Base-by-base conservation (phyloP, 2,329 filamentous ascomycete genomes). In the Talaromyces islandicus region DNA sequence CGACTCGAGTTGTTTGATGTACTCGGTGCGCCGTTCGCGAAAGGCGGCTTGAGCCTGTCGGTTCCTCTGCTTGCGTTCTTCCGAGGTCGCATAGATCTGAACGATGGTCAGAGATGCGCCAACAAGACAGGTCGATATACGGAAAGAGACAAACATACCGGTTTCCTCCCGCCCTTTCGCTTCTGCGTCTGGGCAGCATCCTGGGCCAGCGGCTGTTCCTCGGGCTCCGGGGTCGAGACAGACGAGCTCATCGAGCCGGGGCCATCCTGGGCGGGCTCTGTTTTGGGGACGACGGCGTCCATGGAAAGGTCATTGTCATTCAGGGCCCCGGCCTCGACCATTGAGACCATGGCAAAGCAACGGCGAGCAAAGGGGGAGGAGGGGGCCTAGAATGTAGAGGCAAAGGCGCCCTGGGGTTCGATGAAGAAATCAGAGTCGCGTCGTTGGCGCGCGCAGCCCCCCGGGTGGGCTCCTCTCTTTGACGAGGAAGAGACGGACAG, bases 1-100 rank as follows among this genome's bases (percentile, higher is more conserved):
- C 68, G 93, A 91, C 78, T 99, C 94, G 27, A 99, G 85, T 76
- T 99, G 94, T 80, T 97, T 97, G 80, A 99, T 99, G 76, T 99
- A 99, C 80, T 99, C 94, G 59, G 93, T 97, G 61, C 94, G 88
- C 66, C 94, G 89, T 78, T 99, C 94, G 68, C 94, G 88, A 71
- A 99, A 99, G 60, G 94, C 94, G 59, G 94, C 94, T 78, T 99
- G 94, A 54, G 94, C 94, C 80, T 97, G 94, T 68, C 94, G 84
- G 73, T 99, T 99, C 66, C 94, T 87, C 78, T 97, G 94, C 80
- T 99, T 97, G 71, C 94, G 88, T 78, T 99, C 94, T 77, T 99
- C 94, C 11, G 94, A 97, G 38, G 94, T 99, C 58, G 94, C 94
- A 83, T 99, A 99, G 65, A 97, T 97, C 93, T 97, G 66, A 24